Base-by-base conservation (phyloP, 768 basidiomycete species). In the Naganishia friedmannii region DNA sequence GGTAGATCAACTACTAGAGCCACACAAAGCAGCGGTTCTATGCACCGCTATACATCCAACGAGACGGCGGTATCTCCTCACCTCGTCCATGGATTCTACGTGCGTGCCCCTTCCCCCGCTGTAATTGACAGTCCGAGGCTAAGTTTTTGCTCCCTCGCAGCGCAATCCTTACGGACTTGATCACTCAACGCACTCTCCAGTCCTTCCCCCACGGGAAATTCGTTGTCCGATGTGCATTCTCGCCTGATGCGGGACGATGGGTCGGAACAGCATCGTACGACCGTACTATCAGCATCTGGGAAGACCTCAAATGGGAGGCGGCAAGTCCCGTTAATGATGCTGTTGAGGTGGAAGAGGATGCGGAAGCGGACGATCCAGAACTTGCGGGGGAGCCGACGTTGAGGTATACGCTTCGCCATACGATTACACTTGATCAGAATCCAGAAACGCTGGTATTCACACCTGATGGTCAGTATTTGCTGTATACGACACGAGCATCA, bases 51-150 rank as follows among this genome's bases (percentile, higher is more conserved):
- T 76, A 4, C 79, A 80, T 63, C 78, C 79, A 10, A 53, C 54
- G 12, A 73, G 73, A 31, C 65, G 70, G 19, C 70, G 79, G 15
- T 80, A 80, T 45, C 70, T 80, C 32, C 45, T 80, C 34, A 78
- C 79, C 1, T 77, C 77, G 15, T 80, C 75, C 45, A 82, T 74
- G 81, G 79, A 74, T 66, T 78, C 74, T 65, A 78, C 77, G 81
- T 82, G 67, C 71, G 79, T 74, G 7, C 42, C 42, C 3, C 6
- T 29, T 26, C 19, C 39, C 23, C n/a, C 31, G 12, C 28, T 55
- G 7, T n/a, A 7, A 6, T 13, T 42, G 12, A 9, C n/a, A 45
- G 39, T 6, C 3, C 42, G 37, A 19, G 19, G 26, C 34, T 51
- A 26, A 46, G n/a, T n/a, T n/a, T n/a, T n/a, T 15, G 12, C 4